Conservation (phyloP, 1,284 basidiomycete species). For the Cryptococcus maquisensis region DNA sequence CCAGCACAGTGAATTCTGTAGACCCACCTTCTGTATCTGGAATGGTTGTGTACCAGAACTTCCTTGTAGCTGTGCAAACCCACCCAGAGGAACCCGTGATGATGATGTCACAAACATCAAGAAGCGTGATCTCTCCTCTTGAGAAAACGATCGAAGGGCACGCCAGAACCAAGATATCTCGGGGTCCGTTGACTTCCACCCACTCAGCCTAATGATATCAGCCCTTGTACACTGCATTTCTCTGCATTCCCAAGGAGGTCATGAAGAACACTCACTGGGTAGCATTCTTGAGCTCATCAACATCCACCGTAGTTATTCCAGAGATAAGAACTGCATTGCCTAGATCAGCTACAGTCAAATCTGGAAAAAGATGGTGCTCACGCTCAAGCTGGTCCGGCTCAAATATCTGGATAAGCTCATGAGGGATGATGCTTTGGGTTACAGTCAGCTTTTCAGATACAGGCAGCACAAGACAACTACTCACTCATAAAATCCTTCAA, state of each 20-base stretch:
- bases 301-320: slow-evolving; percentile 96
- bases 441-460: slow-evolving; percentile 56
- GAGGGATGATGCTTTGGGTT: slow-evolving; percentile 50
- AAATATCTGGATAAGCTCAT: slow-evolving; percentile 59
- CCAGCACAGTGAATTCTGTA: background rate
- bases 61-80: slow-evolving; percentile 88
- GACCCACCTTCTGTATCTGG: slow-evolving; percentile 76
- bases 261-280: slow-evolving; percentile 28
- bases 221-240: background rate
- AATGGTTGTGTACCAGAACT: slow-evolving; percentile 93
- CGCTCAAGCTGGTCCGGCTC: slow-evolving; percentile 94
- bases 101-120: slow-evolving; percentile 93
- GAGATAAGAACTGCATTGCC: slow-evolving; percentile 70
- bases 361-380: slow-evolving; percentile 33
- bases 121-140: slow-evolving; percentile 92
- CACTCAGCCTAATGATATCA: slow-evolving; percentile 33
- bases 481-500: slow-evolving; percentile 85
- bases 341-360: slow-evolving; percentile 18
- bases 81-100: slow-evolving; percentile 87
- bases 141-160: slow-evolving; percentile 93
- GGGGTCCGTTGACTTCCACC: slow-evolving; percentile 62
- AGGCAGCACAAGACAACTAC: slow-evolving; percentile 33
- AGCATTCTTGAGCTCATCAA: slow-evolving; percentile 95
- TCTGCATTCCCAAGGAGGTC: background rate
- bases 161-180: slow-evolving; percentile 99